Conservation (phyloP, 2,329 filamentous ascomycete species). For the Alternaria hordeiaustralica region DNA sequence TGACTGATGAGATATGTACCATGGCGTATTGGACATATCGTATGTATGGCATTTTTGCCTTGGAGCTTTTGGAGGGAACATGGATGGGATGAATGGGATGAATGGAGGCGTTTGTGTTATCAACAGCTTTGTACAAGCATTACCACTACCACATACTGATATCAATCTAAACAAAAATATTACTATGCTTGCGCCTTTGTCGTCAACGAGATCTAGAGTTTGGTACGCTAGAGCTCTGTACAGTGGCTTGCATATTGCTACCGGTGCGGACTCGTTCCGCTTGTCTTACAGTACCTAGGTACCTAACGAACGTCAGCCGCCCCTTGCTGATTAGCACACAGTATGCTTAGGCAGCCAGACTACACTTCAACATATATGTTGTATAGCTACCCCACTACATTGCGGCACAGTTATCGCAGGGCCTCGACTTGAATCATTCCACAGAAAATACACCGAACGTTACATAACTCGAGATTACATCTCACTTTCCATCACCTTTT, state of each 20-base stretch:
- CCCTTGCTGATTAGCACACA: not conserved
- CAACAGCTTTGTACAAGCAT: not conserved
- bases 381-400: not conserved
- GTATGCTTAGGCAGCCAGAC: not conserved
- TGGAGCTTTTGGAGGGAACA: not conserved
- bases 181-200: not conserved
- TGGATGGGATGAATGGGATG: not conserved
- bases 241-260: not conserved
- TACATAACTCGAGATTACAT: not conserved
- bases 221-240: not conserved
- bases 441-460: not conserved
- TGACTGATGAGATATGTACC: not conserved
- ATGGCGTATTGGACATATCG: not conserved
- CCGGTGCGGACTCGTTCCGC: not conserved
- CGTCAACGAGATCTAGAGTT: fast-evolving
- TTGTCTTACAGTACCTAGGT: not conserved
- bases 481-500: not conserved
- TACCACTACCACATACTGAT: not conserved
- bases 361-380: not conserved
- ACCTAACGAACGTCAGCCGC: not conserved
- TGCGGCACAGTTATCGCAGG: not conserved
- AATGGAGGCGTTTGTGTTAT: not conserved
- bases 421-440: not conserved
- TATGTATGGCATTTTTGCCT: not conserved
- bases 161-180: not conserved